Evolutionary conservation across 106 monocot species (phyloP).

Genomic region (Apostasia ramifera): DNA sequence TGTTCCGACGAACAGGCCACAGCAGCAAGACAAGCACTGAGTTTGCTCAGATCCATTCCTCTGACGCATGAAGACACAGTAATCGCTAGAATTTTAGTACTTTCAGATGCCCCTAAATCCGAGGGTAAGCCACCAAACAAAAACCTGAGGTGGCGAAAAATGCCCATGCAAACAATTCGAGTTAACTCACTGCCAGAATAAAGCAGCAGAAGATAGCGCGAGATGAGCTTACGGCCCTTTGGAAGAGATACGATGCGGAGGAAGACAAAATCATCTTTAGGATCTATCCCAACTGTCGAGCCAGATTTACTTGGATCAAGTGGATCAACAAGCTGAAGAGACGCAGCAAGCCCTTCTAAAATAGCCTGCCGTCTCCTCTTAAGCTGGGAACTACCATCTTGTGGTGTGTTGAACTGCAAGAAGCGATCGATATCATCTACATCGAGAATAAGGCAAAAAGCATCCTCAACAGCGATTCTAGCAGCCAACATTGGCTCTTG

Average conservation of each 20-base stretch:
- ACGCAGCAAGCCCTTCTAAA: conserved; percentile 34
- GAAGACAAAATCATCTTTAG: conserved; percentile 35
- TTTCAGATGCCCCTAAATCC: conserved; percentile 26
- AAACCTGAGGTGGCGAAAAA: conserved; percentile 41
- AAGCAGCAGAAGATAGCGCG: conserved; percentile 32
- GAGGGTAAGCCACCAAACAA: conserved; percentile 36
- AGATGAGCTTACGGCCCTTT: conserved; percentile 38
- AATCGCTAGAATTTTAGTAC: conserved; percentile 16
- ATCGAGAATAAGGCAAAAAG: conserved; percentile 31
- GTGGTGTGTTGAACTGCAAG: conserved; percentile 23
- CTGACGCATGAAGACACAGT: conserved; percentile 23
- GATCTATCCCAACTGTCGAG: conserved; percentile 16
- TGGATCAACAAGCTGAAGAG: conserved; percentile 38
- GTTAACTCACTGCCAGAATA: conserved; percentile 22
- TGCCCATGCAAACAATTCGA: conserved; percentile 43
- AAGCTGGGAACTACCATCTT: conserved; percentile 30
- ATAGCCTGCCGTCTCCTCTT: conserved; percentile 28
- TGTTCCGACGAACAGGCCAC: conserved; percentile 41
- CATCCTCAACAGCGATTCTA: conserved; percentile 40
- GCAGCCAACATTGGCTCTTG: conserved; percentile 48
- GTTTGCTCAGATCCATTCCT: conserved; percentile 34
- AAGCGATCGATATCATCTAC: conserved; percentile 40
- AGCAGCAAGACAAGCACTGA: conserved; percentile 44
- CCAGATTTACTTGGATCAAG: conserved; percentile 27
- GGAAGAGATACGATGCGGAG: conserved; percentile 34